Evolutionary conservation across 306 rosid genomes (phyloP), one percentile per base, ranked within the genome.

Genomic region (Delonix regia): DNA sequence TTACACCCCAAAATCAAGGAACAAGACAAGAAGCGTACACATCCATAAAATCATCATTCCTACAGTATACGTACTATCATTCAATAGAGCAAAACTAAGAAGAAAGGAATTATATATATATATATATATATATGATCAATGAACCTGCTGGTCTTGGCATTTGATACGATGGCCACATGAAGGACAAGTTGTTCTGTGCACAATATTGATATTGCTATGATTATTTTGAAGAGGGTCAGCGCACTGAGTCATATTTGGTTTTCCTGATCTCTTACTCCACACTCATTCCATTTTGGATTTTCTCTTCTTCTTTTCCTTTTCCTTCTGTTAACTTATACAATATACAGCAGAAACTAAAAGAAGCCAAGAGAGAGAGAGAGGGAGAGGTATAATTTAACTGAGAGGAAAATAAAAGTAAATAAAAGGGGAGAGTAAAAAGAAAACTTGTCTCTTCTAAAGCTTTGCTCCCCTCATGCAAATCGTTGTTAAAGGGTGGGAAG

Each of bases 91-190:
- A 30, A 12, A 45, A 45, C 12, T 48, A 48, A 62, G 42, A 62
- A 62, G 44, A 62, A 33, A 18, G 47, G 69, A 34, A 62, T 33
- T 24, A 19, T 41, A 5, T 3, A 0, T 19, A 55, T 21, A 51
- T 10, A 21, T 16, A 52, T 7, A 47, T 47, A 47, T 13, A n/a
- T n/a, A n/a, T n/a, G 1, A 3, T 21, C 4, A 55, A 56, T 25
- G 70, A 87, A 88, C 97, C 97, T 88, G 88, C 93, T 87, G 87
- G 0, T 88, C 86, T 80, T 84, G 85, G 84, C 81, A 88, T 83
- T 91, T 88, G 88, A 91, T 82, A 77, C 83, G 91, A 74, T 86
- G 87, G 60, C 97, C 94, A 82, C 97, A 89, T 5, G 94, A 85
- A 69, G 92, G 91, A 80, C 94, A 91, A 65, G 92, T 78, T 87